Evolutionary conservation across 768 basidiomycete species (phyloP), one percentile per base, ranked within the genome.

Genomic region (Gyrodon lividus): DNA sequence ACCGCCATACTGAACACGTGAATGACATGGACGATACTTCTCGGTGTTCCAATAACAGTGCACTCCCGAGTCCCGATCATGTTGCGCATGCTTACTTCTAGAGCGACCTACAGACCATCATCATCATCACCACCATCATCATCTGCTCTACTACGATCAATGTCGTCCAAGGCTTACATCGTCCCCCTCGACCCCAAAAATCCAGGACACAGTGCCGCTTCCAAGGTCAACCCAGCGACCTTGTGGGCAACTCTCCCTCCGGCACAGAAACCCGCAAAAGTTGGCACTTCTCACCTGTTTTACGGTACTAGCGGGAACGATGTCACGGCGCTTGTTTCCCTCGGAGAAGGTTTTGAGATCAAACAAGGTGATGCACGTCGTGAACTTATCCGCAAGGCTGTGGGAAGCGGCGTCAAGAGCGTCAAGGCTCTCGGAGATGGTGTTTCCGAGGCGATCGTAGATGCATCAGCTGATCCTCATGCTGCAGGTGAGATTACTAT

Each of bases 331-430:
- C 65, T 87, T 14, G 75, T 81, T 8, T 82, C 83, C 30, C 72
- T 86, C 7, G 84, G 84, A 0, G 80, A 81, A 0, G 75, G 69
- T 2, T 86, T 80, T 60, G 64, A 70, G 4, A 55, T 59, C 33
- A 82, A 81, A 59, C 72, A 66, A 6, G 73, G 61, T 1, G 69
- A 72, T 22, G 66, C 75, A 31, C 79, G 73, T 61, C 72, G 84
- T n/a, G 90, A 92, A 64, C 55, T 82, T 4, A 75, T 92, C 28
- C 76, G 90, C 59, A 83, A 80, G 59, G 78, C 87, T 9, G 77
- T 92, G 13, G 91, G 86, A 9, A 80, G 75, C 44, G 87, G 83
- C 6, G 81, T 92, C 38, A 89, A 87, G 69, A 78, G 81, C 40
- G 68, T 90, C 57, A 85, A 78, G 58, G 74, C 65, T 13, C 70